Percentiles rank a stretch among this genome's conserved stretches.
phyloP scores from a whole-genome alignment of 176 grass and related monocot species.

The Pontederia crassipes region DNA sequence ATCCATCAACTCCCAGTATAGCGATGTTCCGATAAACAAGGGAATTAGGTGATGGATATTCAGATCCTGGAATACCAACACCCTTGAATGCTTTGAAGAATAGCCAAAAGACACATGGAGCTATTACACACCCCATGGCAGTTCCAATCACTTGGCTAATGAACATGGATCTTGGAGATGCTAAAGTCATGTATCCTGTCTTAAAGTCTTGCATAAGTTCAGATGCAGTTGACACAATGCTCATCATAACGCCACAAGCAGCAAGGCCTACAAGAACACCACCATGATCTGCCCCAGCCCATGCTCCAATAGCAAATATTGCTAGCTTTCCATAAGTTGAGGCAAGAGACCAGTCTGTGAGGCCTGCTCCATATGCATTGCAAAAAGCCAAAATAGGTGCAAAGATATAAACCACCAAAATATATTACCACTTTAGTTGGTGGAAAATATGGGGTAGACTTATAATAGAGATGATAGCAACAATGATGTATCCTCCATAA shows the following conservation, averaged over 20 bases:
- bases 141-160: slow-evolving; percentile 28
- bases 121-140: slow-evolving; percentile 14
- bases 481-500: background rate
- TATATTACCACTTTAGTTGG: slow-evolving; percentile 8
- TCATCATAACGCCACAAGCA: slow-evolving; percentile 21
- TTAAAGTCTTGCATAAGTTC: slow-evolving; percentile 41
- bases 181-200: slow-evolving; percentile 38
- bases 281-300: slow-evolving; percentile 15
- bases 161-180: slow-evolving; percentile 30
- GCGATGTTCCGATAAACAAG: slow-evolving; percentile 12
- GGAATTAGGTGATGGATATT: slow-evolving; percentile 1
- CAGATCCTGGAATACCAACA: slow-evolving; percentile 2
- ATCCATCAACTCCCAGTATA: background rate
- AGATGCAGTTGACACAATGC: slow-evolving; percentile 24
- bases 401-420: slow-evolving; percentile 3
- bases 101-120: slow-evolving; percentile 5
- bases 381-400: slow-evolving; percentile 12
- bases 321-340: slow-evolving; percentile 17
- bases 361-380: slow-evolving; percentile 15
- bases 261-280: slow-evolving; percentile 30
- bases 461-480: slow-evolving; percentile 3
- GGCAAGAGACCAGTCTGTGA: slow-evolving; percentile 15
- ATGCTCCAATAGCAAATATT: slow-evolving; percentile 32
- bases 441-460: slow-evolving; percentile 11
- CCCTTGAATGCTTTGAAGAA: slow-evolving; percentile 9